Evolutionary conservation across 2,329 filamentous ascomycete species (phyloP).

Genomic region (Penicillium sp.): DNA sequence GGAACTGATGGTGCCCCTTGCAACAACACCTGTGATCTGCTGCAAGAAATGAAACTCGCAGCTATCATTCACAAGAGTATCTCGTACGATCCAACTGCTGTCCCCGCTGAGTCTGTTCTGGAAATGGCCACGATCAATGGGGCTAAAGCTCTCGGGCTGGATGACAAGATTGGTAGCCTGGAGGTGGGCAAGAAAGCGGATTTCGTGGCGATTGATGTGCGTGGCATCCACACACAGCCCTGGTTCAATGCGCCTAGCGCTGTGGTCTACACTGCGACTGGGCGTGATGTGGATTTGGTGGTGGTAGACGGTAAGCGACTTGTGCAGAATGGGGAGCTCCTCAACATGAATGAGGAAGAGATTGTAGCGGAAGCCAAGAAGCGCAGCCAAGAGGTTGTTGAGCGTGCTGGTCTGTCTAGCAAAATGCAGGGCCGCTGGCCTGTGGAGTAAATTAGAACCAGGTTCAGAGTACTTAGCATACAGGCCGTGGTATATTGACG

Average conservation of each 20-base stretch:
- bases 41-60: constrained; percentile 56
- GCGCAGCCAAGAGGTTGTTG: constrained; percentile 39
- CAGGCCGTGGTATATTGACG: too few species aligned
- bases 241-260: constrained; percentile 44
- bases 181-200: constrained; percentile 47
- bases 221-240: constrained; percentile 37
- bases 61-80: constrained; percentile 51
- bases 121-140: constrained; percentile 56
- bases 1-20: constrained; percentile 57
- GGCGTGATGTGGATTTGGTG: constrained; percentile 47
- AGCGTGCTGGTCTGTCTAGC: constrained; percentile 37
- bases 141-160: constrained; percentile 49
- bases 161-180: constrained; percentile 39
- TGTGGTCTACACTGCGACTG: constrained; percentile 47
- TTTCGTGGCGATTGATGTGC: constrained; percentile 37
- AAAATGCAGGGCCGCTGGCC: constrained; percentile 42
- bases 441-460: constrained; percentile 18
- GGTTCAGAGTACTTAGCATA: neutral
- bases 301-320: constrained; percentile 46
- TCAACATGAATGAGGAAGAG: constrained; percentile 43
- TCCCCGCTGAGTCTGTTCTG: constrained; percentile 49
- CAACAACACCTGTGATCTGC: constrained; percentile 54
- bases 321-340: constrained; percentile 37
- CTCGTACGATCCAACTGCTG: constrained; percentile 42
- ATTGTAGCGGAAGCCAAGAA: constrained; percentile 41